Evolutionary conservation across 2,329 filamentous ascomycete genomes (phyloP).

Genomic region (Bimuria novae-zelandiae): DNA sequence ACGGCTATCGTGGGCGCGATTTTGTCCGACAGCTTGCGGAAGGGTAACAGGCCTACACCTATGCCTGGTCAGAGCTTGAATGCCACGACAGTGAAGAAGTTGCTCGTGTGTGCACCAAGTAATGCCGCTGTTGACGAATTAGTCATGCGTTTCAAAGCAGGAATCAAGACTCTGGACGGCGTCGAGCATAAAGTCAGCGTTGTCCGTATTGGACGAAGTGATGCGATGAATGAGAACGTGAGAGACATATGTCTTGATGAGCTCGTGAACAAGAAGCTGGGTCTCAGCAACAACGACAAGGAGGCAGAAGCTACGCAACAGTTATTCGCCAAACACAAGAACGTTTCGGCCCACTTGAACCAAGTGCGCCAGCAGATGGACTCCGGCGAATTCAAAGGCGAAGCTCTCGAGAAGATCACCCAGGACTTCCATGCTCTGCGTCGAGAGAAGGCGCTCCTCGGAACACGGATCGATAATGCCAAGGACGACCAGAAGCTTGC

Average conservation of each 20-base stretch:
- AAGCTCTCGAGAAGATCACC: conserved; percentile 69
- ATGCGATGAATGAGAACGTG: conserved; percentile 88
- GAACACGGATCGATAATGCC: conserved; percentile 81
- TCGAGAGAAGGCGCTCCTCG: conserved; percentile 74
- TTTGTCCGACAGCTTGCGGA: conserved; percentile 63
- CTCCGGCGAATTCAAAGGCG: conserved; percentile 61
- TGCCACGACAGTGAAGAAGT: conserved; percentile 69
- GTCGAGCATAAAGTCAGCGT: conserved; percentile 78
- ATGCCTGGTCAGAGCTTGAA: conserved; percentile 42
- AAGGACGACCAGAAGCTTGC: conserved; percentile 84
- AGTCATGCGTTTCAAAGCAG: conserved; percentile 87
- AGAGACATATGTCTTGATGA: conserved; percentile 93
- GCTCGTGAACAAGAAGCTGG: conserved; percentile 76
- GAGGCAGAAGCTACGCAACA: conserved; percentile 60
- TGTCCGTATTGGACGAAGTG: conserved; percentile 84
- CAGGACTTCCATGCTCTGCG: conserved; percentile 79
- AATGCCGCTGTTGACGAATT: conserved; percentile 97
- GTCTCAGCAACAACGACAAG: conserved; percentile 46
- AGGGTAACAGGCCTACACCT: conserved; percentile 53
- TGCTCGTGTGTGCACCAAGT: conserved; percentile 96
- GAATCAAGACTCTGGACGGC: conserved; percentile 78
- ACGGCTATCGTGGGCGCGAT: conserved; percentile 92
- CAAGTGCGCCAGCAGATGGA: conserved; percentile 72
- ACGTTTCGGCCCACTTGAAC: conserved; percentile 67
- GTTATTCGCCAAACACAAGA: conserved; percentile 72